A percentile compares a stretch with the other conserved stretches of the same genome.
phyloP scores from a whole-genome alignment of 331 rosid genomes.

The Quercus tomentella region DNA sequence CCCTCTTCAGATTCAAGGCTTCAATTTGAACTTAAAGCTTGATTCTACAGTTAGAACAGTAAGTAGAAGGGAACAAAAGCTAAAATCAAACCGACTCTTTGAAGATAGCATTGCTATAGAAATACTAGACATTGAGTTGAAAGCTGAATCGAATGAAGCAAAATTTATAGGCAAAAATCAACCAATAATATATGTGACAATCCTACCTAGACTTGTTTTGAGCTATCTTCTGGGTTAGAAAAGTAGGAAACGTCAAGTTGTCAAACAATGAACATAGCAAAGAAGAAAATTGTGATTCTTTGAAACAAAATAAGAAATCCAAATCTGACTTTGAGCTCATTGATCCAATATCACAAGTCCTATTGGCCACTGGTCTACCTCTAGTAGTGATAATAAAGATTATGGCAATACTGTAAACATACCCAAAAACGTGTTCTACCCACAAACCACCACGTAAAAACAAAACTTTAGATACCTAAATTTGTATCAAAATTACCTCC shows the following conservation, averaged over 20 bases:
- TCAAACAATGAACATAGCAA: too few species aligned
- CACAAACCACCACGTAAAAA: too few species aligned
- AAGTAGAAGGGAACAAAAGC: slow-evolving; percentile 22
- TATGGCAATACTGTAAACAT: too few species aligned
- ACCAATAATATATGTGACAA: neutral
- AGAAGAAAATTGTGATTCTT: neutral
- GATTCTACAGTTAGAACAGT: slow-evolving; percentile 33
- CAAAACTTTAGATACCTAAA: too few species aligned
- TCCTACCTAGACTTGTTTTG: neutral
- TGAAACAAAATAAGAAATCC: neutral
- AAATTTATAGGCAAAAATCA: neutral
- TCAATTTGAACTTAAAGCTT: slow-evolving; percentile 41
- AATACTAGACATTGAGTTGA: neutral
- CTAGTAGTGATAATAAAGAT: too few species aligned
- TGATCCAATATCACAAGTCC: too few species aligned
- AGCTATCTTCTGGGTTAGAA: neutral
- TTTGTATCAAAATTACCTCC: too few species aligned
- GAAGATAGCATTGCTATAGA: slow-evolving; percentile 34
- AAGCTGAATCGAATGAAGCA: neutral
- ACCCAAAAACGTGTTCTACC: too few species aligned
- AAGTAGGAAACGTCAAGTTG: neutral
- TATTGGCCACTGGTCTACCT: too few species aligned
- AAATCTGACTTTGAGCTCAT: neutral
- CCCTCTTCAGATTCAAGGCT: slow-evolving; percentile 53
- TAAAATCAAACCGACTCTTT: slow-evolving; percentile 27